Evolutionary conservation across 2,329 filamentous ascomycete genomes (phyloP).

Genomic region (Chaetomium strumarium): DNA sequence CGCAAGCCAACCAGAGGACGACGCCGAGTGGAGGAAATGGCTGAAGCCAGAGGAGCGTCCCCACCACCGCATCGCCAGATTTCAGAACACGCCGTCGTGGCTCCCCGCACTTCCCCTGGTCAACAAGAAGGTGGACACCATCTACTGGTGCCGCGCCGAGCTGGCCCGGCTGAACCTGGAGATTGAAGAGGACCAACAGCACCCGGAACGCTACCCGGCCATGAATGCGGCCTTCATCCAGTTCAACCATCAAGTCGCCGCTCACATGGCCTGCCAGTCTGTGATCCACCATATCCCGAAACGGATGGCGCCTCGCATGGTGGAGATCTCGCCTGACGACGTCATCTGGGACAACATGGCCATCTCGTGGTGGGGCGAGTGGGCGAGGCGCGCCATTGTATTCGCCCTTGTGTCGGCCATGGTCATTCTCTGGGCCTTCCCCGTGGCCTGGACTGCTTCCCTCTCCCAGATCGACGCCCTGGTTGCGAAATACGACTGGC

Average conservation of each 20-base stretch:
- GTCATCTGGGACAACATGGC: constrained; percentile 98
- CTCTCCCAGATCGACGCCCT: constrained; percentile 72
- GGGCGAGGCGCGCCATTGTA: constrained; percentile 64
- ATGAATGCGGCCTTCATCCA: constrained; percentile 98
- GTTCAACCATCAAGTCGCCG: constrained; percentile 95
- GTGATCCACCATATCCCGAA: constrained; percentile 85
- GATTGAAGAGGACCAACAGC: constrained; percentile 82
- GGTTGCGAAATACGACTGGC: constrained; percentile 59
- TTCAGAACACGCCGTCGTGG: constrained; percentile 54
- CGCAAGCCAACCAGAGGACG: constrained; percentile 54
- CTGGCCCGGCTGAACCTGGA: constrained; percentile 83
- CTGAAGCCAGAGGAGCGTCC: constrained; percentile 76
- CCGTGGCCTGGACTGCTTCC: constrained; percentile 80
- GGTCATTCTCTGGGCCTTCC: constrained; percentile 83
- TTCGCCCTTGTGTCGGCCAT: constrained; percentile 63
- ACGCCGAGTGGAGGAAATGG: constrained; percentile 76
- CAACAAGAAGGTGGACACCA: constrained; percentile 89
- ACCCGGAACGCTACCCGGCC: constrained; percentile 77
- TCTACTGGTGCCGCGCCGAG: constrained; percentile 83
- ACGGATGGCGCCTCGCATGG: constrained; percentile 84
- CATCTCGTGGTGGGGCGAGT: constrained; percentile 88
- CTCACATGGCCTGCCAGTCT: constrained; percentile 95
- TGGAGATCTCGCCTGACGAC: constrained; percentile 91
- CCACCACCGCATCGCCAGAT: constrained; percentile 68
- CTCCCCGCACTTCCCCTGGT: constrained; percentile 72